Evolutionary conservation across 805 yeast species (phyloP).

Genomic region (Suhomyces tanzawaensis): DNA sequence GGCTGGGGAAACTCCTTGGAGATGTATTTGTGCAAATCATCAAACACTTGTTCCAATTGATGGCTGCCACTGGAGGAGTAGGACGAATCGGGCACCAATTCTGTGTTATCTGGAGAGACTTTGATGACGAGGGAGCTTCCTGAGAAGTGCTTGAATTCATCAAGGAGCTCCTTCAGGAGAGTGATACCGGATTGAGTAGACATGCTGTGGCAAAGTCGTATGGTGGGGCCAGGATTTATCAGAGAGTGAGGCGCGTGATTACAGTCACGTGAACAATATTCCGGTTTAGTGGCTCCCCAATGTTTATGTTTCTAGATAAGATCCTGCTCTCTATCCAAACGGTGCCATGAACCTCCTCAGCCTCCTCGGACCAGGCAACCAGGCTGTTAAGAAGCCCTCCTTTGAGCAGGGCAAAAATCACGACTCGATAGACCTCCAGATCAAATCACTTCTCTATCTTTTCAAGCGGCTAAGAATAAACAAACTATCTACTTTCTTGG

Average conservation of each 20-base stretch:
- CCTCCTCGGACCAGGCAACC: background rate
- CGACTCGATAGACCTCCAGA: constrained; percentile 61
- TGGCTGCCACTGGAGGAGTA: constrained; percentile 6
- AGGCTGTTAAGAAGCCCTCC: constrained; percentile 8
- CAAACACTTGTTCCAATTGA: constrained; percentile 18
- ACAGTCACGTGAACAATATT: no score
- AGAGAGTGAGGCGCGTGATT: no score
- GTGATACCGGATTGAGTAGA: constrained; percentile 45
- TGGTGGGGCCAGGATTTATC: no score
- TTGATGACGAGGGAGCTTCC: constrained; percentile 29
- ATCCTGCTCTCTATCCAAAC: background rate
- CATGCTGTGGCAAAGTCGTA: constrained; percentile 24
- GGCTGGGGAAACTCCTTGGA: constrained; percentile 32
- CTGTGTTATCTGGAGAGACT: constrained; percentile 32
- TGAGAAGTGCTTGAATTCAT: constrained; percentile 36
- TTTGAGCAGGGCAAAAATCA: constrained; percentile 15
- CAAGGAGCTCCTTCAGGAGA: constrained; percentile 41
- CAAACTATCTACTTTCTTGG: constrained; percentile 42
- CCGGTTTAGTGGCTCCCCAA: no score
- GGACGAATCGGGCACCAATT: constrained; percentile 27
- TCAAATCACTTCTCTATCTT: constrained; percentile 57
- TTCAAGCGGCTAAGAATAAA: constrained; percentile 51
- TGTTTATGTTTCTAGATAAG: background rate
- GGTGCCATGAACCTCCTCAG: constrained; percentile 3
- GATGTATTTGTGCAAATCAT: constrained; percentile 20